Evolutionary conservation across 352 stramenopile species (phyloP), one percentile per base, ranked within the genome.

Genomic region (Globisporangium perplexum): DNA sequence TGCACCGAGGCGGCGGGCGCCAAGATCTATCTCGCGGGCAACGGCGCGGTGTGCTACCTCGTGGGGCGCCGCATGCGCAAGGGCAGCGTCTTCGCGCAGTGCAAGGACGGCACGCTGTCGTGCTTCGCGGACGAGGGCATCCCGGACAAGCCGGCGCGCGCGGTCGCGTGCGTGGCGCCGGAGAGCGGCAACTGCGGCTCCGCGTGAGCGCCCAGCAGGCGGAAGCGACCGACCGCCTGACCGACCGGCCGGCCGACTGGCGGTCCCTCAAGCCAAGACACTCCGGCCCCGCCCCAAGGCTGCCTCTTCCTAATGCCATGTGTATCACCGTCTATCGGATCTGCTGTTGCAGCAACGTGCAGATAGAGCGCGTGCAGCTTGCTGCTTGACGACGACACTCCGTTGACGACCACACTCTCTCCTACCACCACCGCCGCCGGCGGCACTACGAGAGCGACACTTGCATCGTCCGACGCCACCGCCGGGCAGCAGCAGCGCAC

Each of bases 61-160:
- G 66, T 68, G n/a, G 69, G 69, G n/a, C 63, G 39, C 15, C 69
- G 69, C 57, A 78, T 74, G 66, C 69, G 63, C 22, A 58, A 28
- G 4, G 63, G 55, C 35, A 73, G 69, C 58, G 43, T 78, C 30
- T 78, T 65, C 45, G 69, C 57, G 52, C 60, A 72, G 47, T 78
- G 69, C 59, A 56, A 58, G 20, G 63, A 78, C 55, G 66, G 66
- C 42, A 35, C 44, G 49, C 50, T 78, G 31, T 51, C 60, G 42
- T 78, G 69, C 63, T 78, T 61, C 47, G 51, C 44, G 3, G 69
- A 78, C 56, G 69, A 78, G 35, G 69, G 66, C 56, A 74, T 75
- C 53, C 69, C 69, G 1, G 69, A 75, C 58, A 74, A 73, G 35
- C 60, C 66, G 11, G 53, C 53, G n/a, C 50, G 63, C 22, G 48